Conservation (phyloP, 176 grass and related monocot genomes). For the Pontederia paniculata region DNA sequence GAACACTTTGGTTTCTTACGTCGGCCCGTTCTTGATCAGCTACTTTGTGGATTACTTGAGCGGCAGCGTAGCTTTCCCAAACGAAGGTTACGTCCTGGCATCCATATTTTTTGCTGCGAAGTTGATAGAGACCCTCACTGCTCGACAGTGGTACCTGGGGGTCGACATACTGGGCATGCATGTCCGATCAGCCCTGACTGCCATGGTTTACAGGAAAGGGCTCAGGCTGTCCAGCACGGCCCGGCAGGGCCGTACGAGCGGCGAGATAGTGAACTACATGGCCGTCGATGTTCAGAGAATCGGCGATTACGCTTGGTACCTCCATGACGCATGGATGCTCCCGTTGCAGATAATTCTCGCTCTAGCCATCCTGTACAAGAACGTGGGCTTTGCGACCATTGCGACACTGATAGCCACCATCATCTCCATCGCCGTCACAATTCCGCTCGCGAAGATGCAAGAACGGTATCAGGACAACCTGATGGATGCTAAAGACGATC, state of each 20-base stretch:
- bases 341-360: conserved; percentile 58
- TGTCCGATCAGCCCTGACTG: conserved; percentile 81
- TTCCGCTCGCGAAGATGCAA: conserved; percentile 52
- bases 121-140: conserved; percentile 62
- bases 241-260: conserved; percentile 39
- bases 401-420: conserved; percentile 41
- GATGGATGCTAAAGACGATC: conserved; percentile 74
- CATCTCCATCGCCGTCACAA: conserved; percentile 41
- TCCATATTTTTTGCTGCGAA: conserved; percentile 34
- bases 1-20: conserved; percentile 15
- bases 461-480: conserved; percentile 56
- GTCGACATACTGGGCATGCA: conserved; percentile 73
- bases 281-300: conserved; percentile 67
- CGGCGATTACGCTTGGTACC: conserved; percentile 77
- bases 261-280: conserved; percentile 75
- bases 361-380: conserved; percentile 50
- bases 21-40: conserved; percentile 11
- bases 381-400: conserved; percentile 38
- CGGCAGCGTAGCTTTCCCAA: conserved; percentile 37
- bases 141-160: conserved; percentile 77
- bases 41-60: conserved; percentile 24
- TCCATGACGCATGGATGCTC: conserved; percentile 68
- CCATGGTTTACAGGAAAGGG: conserved; percentile 64
- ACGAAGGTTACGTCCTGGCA: conserved; percentile 15
- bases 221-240: conserved; percentile 46